Conservation (phyloP, 495 filamentous ascomycete genomes). For the Aspergillus nanangensis region DNA sequence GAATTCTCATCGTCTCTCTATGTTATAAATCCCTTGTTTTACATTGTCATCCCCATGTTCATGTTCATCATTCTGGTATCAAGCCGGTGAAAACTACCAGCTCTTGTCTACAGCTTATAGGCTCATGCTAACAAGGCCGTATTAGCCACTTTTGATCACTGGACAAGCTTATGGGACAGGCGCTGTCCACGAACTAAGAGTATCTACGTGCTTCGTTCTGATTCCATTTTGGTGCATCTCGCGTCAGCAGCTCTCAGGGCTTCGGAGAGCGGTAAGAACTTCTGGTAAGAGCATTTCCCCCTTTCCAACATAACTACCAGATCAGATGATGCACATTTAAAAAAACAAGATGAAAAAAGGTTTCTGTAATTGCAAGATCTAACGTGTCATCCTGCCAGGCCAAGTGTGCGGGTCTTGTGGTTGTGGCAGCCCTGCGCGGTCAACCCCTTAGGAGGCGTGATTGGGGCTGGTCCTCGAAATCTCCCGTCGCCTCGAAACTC, state of each 20-base stretch:
- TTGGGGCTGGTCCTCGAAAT: slow-evolving; percentile 23
- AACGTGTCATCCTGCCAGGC: background rate
- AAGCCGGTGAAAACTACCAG: background rate
- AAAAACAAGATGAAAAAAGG: background rate
- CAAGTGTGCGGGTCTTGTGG: slow-evolving; percentile 6
- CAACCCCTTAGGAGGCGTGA: slow-evolving; percentile 21
- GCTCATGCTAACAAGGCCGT: background rate
- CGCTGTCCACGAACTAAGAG: background rate
- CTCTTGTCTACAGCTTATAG: background rate
- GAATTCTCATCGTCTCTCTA: background rate
- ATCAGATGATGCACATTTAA: no score
- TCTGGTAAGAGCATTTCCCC: slow-evolving; percentile 3
- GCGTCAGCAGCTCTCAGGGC: background rate
- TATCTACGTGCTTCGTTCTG: background rate
- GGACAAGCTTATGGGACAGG: background rate
- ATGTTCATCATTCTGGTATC: background rate
- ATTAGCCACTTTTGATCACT: background rate
- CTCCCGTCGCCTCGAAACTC: slow-evolving; percentile 20
- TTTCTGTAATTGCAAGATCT: background rate
- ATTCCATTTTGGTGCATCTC: background rate
- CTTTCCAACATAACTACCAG: background rate
- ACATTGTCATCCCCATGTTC: background rate
- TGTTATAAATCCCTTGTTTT: no score
- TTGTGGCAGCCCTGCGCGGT: slow-evolving; percentile 18
- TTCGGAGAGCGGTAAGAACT: background rate